Conservation (phyloP, 2,329 filamentous ascomycete species). For the Calonectria leucothoes region DNA sequence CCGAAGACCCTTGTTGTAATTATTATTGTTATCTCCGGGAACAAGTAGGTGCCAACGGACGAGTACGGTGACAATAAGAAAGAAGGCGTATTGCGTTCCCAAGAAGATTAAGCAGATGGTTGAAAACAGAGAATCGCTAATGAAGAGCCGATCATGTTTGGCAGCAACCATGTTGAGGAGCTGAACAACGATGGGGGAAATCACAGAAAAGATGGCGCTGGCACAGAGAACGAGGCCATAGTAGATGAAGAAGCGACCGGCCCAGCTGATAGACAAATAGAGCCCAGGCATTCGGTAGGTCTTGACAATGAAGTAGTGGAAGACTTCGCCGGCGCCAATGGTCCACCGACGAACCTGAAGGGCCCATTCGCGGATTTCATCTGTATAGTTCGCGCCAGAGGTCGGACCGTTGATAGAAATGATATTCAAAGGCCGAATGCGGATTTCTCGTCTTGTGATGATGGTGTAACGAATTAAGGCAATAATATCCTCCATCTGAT, state of each 20-base stretch:
- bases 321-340: slow-evolving; percentile 33
- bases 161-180: neutral
- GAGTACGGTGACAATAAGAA: neutral
- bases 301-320: slow-evolving; percentile 36
- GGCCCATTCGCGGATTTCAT: slow-evolving; percentile 31
- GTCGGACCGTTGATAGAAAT: slow-evolving; percentile 34
- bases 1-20: neutral
- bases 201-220: neutral
- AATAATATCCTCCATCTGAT: neutral
- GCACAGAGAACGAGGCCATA: neutral
- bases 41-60: neutral
- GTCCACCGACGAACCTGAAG: slow-evolving; percentile 34
- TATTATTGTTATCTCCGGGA: neutral
- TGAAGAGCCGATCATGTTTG: neutral
- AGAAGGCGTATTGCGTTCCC: neutral
- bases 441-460: neutral
- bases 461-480: neutral
- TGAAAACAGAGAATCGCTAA: neutral
- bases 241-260: neutral
- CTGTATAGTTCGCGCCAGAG: slow-evolving; percentile 26
- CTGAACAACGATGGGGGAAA: neutral
- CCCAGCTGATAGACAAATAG: neutral
- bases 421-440: slow-evolving; percentile 25
- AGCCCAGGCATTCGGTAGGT: slow-evolving; percentile 27
- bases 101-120: neutral